Evolutionary conservation across 306 rosid genomes (phyloP), one percentile per base, ranked within the genome.

Genomic region (Corylus avellana): DNA sequence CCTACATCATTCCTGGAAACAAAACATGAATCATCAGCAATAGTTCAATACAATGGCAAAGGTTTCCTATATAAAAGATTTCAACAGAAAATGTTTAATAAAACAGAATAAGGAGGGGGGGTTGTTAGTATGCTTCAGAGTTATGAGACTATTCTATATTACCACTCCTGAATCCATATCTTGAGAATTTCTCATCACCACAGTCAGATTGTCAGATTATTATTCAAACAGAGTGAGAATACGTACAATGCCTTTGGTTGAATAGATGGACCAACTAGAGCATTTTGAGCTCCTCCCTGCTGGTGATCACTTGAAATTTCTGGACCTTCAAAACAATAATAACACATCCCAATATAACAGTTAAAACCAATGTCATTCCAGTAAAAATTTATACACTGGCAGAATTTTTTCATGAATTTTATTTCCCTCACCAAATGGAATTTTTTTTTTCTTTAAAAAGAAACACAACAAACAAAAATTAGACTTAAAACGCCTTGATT

Each of bases 201-300:
- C 35, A 32, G 35, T 32, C 35, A 1, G 35, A 32, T 32, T 32
- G 11, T 58, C 32, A 58, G 32, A 12, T 22, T n/a, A 20, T 58
- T 58, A 20, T 58, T 58, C 32, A 20, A 12, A 49, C 14, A 49
- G 51, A 48, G 55, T 44, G 12, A 18, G 49, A 62, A 71, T 77
- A 75, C 90, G 79, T 78, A 95, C 99, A 78, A 77, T 55, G 90
- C 77, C 74, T 85, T 86, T 72, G 96, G 86, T 54, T 90, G 96
- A 73, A 84, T 90, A 47, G 97, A 20, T 69, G 98, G 99, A 71
- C 99, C 97, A 78, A 90, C 98, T 85, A 93, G 83, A 25, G 94
- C 88, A 78, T 89, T 93, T 55, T 95, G 94, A 58, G 87, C 80
- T 79, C 82, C 86, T 55, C 86, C 87, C 69, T 83, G 87, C 17